These are phyloP conservation scores for Tulasnella calospora DNA, from an alignment of 768 basidiomycete species.

Conservation along the genomic window DNA sequence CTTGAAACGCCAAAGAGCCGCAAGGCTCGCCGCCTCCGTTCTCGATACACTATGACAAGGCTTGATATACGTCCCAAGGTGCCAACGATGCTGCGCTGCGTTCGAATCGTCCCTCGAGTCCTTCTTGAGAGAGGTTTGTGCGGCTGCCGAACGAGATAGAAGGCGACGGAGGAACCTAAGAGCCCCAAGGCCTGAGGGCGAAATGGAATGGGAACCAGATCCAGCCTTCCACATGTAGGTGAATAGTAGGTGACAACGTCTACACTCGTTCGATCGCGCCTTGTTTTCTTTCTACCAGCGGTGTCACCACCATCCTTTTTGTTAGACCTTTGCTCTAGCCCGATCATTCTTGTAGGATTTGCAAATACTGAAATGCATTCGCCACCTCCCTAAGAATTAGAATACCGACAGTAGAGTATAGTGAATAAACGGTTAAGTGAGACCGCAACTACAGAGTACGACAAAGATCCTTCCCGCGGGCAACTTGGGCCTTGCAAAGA, in stretches of 20 bases:
- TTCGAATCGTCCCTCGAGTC: neutral
- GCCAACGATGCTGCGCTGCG: neutral
- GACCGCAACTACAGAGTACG: conserved; percentile 46
- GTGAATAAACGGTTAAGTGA: neutral
- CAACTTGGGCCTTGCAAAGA: conserved; percentile 66
- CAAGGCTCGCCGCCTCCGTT: neutral
- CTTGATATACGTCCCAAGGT: neutral
- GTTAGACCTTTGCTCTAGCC: no score
- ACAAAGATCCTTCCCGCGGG: conserved; percentile 66
- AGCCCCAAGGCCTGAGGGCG: neutral
- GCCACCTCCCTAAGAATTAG: no score
- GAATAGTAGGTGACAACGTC: no score
- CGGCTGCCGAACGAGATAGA: neutral
- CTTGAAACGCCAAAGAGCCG: neutral
- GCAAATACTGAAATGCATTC: no score
- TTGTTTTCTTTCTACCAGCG: no score
- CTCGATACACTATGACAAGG: neutral
- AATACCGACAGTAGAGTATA: no score
- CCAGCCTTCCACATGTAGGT: neutral
- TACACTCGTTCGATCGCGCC: no score
- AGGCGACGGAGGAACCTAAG: neutral
- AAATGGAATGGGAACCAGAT: neutral
- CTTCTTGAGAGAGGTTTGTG: neutral
- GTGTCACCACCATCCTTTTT: no score
- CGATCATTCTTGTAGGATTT: no score